Evolutionary conservation across 768 basidiomycete genomes (phyloP), one percentile per base, ranked within the genome.

Genomic region (Pleurotus giganteus): DNA sequence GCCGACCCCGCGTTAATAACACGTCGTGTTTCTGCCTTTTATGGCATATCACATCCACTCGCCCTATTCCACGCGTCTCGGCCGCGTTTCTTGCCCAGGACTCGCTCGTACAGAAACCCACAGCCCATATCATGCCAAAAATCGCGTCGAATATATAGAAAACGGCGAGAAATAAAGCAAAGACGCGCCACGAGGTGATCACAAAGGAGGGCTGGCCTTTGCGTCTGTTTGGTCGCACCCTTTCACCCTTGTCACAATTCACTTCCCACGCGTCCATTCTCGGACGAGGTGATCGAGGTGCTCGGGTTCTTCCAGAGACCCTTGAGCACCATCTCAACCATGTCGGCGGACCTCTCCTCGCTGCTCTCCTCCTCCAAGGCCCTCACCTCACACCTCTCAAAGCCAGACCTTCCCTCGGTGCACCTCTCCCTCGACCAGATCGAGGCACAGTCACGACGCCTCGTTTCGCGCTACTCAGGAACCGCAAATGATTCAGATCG

Each of bases 361-460:
- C 73, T 91, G 53, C 69, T 91, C 61, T 82, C 82, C 44, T 81
- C 85, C 24, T 88, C 88, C 7, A 84, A 80, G 64, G 82, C 81
- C 24, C 81, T 94, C 31, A 92, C 86, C 8, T 84, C 87, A 0
- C 90, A 94, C 67, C 72, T 94, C 26, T 80, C 85, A 3, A 78
- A 82, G 41, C 86, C 86, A 3, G 93, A 97, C 62, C 75, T 98
- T 1, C 96, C 96, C 9, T 82, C 89, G 2, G 86, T 99, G 39
- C 84, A 89, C 54, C 85, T 96, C 54, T 91, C 93, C 1, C 80
- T 98, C 28, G 94, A 96, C 69, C 93, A 98, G 73, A 90, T 99
- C 58, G 96, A 98, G 69, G 86, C 89, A 0, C 93, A 96, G 72
- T 94, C 92, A 2, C 81, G 94, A 17, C 80, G 88, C 37, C 85